Percentiles rank a stretch among this genome's conserved stretches.
These are phyloP conservation scores for Exutisphaerella laricina DNA, from an alignment of 2,329 filamentous ascomycete species.

Conservation along the genomic window DNA sequence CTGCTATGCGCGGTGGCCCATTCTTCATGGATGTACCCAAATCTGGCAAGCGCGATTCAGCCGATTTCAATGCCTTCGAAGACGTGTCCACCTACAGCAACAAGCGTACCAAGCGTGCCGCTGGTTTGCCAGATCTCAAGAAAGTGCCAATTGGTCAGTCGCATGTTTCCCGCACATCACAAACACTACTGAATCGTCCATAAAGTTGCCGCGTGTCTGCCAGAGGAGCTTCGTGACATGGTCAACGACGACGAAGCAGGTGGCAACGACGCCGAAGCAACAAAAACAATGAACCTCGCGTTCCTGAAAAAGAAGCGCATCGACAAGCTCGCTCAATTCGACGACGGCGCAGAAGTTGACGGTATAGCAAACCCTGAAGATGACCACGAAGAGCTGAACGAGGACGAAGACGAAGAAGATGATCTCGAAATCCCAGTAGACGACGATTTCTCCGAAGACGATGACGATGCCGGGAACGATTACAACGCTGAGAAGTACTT, in stretches of 20 bases:
- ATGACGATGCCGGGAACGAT: constrained; percentile 51
- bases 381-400: constrained; percentile 52
- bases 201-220: constrained; percentile 45
- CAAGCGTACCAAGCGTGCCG: constrained; percentile 31
- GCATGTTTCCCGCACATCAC: background rate
- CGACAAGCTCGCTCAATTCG: constrained; percentile 24
- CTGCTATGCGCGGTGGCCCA: constrained; percentile 16
- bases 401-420: constrained; percentile 51
- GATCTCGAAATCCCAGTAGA: constrained; percentile 16
- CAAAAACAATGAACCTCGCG: constrained; percentile 17
- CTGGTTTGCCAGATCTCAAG: constrained; percentile 49
- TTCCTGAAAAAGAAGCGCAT: constrained; percentile 22
- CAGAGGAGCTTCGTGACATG: constrained; percentile 44
- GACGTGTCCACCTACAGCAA: constrained; percentile 40
- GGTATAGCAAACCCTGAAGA: constrained; percentile 11
- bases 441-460: constrained; percentile 53
- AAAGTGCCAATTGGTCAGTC: constrained; percentile 17
- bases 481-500: constrained; percentile 50
- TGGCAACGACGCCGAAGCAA: constrained; percentile 9
- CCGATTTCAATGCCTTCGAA: constrained; percentile 53
- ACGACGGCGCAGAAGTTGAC: constrained; percentile 18
- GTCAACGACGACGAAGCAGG: constrained; percentile 27
- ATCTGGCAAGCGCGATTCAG: constrained; percentile 45
- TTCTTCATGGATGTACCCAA: constrained; percentile 19
- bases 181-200: background rate